phyloP scores from a whole-genome alignment of 2,329 filamentous ascomycete genomes.

The Cercospora nicotianae region DNA sequence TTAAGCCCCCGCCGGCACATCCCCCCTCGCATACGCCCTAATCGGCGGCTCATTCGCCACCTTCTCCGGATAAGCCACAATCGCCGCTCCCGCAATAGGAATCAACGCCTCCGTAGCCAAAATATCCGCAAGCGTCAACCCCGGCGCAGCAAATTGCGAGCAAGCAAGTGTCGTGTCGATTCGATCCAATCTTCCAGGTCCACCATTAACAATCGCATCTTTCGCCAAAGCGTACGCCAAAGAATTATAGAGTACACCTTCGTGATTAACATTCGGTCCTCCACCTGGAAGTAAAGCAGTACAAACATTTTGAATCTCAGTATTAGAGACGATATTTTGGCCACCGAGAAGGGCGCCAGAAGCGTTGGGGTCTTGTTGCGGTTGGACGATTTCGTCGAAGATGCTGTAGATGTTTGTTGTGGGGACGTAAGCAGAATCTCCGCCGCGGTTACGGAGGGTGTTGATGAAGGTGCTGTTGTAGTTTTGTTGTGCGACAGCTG shows the following conservation, averaged over 20 bases:
- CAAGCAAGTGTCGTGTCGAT: slow-evolving; percentile 45
- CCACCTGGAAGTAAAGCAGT: slow-evolving; percentile 38
- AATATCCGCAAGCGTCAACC: slow-evolving; percentile 45
- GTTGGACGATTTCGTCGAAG: slow-evolving; percentile 55
- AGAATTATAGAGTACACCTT: slow-evolving; percentile 51
- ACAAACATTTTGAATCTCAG: slow-evolving; percentile 50
- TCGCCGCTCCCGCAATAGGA: slow-evolving; percentile 40
- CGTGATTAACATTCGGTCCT: slow-evolving; percentile 50
- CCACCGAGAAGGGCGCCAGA: slow-evolving; percentile 48
- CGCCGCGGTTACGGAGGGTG: slow-evolving; percentile 46
- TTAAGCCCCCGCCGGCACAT: slow-evolving; percentile 15
- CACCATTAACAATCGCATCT: slow-evolving; percentile 51
- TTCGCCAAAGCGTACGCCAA: slow-evolving; percentile 46
- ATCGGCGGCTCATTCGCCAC: slow-evolving; percentile 43
- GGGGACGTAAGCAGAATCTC: slow-evolving; percentile 55
- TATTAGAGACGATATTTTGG: slow-evolving; percentile 51
- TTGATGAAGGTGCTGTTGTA: slow-evolving; percentile 48
- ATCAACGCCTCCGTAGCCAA: slow-evolving; percentile 46
- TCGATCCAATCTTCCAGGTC: slow-evolving; percentile 44
- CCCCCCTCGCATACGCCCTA: slow-evolving; percentile 41
- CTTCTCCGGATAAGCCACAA: slow-evolving; percentile 40
- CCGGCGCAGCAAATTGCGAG: slow-evolving; percentile 38
- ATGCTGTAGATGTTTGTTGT: slow-evolving; percentile 56
- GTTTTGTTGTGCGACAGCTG: slow-evolving; percentile 51
- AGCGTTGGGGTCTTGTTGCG: slow-evolving; percentile 48